Percentiles rank a stretch among this genome's conserved stretches.
These are phyloP conservation scores for Otatea glauca DNA, from an alignment of 176 grass and related monocot species.

Conservation along the genomic window DNA sequence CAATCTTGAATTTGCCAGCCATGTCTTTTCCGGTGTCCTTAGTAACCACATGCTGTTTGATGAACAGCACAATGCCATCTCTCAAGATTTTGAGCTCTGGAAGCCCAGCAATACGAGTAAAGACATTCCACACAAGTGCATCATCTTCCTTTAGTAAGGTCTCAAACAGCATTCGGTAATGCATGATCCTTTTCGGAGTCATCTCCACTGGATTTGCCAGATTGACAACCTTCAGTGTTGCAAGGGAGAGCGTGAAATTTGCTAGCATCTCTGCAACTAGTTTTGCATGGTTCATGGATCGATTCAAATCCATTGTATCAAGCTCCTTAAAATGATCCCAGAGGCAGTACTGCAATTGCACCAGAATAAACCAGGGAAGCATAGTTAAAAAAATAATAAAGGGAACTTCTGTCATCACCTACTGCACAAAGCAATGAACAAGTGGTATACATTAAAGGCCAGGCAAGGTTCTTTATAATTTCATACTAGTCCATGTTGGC, in stretches of 20 bases:
- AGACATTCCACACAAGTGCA: constrained; percentile 71
- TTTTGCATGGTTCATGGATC: constrained; percentile 80
- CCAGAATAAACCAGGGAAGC: constrained; percentile 35
- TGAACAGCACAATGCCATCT: constrained; percentile 65
- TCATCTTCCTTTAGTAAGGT: constrained; percentile 67
- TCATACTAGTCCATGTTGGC: neutral
- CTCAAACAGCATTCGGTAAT: constrained; percentile 84
- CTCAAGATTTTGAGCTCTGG: constrained; percentile 72
- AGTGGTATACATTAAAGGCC: neutral
- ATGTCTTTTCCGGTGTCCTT: constrained; percentile 42
- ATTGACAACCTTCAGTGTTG: constrained; percentile 72
- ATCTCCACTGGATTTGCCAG: constrained; percentile 63
- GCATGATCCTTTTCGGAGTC: constrained; percentile 62
- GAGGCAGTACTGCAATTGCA: constrained; percentile 66
- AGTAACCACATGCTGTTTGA: constrained; percentile 70
- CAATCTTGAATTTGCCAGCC: constrained; percentile 68
- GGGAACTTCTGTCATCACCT: neutral
- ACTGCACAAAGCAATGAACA: neutral
- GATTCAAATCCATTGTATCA: constrained; percentile 71
- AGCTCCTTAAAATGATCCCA: constrained; percentile 97
- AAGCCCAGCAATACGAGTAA: constrained; percentile 67
- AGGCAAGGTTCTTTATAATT: neutral
- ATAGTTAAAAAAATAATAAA: constrained; percentile 17
- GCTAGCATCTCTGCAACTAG: constrained; percentile 76
- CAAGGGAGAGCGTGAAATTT: constrained; percentile 77